Evolutionary conservation across 192 early-diverging fungal species (phyloP).

Genomic region (Gryganskiella cystojenkinii): DNA sequence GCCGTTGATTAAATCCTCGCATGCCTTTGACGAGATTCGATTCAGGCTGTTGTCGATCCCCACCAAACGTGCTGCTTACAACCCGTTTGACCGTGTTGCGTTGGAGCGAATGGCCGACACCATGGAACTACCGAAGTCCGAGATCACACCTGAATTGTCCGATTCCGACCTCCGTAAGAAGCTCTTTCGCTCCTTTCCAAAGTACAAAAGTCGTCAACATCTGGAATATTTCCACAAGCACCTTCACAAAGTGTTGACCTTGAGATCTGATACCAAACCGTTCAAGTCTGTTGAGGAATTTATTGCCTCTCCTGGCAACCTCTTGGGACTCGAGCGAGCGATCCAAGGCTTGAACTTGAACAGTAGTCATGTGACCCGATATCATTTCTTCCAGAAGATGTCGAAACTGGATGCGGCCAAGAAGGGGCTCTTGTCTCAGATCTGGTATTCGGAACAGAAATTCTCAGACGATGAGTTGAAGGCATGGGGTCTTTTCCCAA

Average conservation of each 20-base stretch:
- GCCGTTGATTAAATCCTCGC: conserved; percentile 11
- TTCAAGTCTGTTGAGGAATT: conserved; percentile 19
- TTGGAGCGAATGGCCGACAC: conserved; percentile 9
- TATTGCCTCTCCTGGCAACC: conserved; percentile 1
- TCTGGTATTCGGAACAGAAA: conserved; percentile 15
- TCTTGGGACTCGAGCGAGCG: conserved; percentile 8
- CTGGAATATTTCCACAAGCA: conserved; percentile 28
- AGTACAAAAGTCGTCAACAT: conserved; percentile 13
- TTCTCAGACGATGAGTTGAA: conserved; percentile 25
- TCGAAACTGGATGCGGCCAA: conserved; percentile 12
- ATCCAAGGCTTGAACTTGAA: conserved; percentile 15
- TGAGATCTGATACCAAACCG: conserved; percentile 17
- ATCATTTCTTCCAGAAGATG: not conserved
- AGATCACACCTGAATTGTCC: not conserved
- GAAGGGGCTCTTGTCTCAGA: conserved; percentile 20
- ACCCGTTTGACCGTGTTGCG: not conserved
- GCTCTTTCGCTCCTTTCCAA: not conserved
- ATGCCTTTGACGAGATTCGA: conserved; percentile 32
- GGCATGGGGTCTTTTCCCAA: conserved; percentile 19
- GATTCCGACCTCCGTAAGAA: conserved; percentile 2
- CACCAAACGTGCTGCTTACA: not conserved
- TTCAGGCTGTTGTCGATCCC: conserved; percentile 27
- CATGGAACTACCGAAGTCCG: not conserved
- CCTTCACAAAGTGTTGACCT: conserved; percentile 19
- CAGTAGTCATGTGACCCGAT: not conserved